Percentiles rank a stretch among this genome's conserved stretches.
Evolutionary conservation across 768 basidiomycete genomes (phyloP).

Genomic region (Austroboletus eburneus): DNA sequence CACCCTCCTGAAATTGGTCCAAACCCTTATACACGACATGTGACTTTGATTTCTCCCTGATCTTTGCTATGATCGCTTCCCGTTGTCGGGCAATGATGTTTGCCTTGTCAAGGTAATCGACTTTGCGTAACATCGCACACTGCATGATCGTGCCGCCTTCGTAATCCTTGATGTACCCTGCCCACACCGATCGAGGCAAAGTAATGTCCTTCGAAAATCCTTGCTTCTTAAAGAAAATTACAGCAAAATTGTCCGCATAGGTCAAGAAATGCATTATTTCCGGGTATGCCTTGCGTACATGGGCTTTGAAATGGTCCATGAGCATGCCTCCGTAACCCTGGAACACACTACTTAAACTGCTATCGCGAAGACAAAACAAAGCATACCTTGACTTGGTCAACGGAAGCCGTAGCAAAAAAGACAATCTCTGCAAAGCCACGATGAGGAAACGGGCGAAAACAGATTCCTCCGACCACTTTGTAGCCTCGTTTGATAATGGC

Average conservation of each 20-base stretch:
- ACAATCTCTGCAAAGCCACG: slow-evolving; percentile 97
- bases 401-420: slow-evolving; percentile 95
- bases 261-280: slow-evolving; percentile 93
- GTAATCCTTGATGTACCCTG: slow-evolving; percentile 99
- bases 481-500: slow-evolving; percentile 94
- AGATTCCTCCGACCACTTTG: slow-evolving; percentile 97
- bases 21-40: slow-evolving; percentile 82
- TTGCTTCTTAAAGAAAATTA: slow-evolving; percentile 99
- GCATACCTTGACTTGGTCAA: slow-evolving; percentile 93
- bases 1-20: slow-evolving; percentile 64
- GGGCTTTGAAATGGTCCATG: slow-evolving; percentile 97
- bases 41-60: slow-evolving; percentile 80
- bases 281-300: slow-evolving; percentile 79
- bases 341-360: background rate
- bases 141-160: slow-evolving; percentile 99
- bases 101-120: slow-evolving; percentile 82
- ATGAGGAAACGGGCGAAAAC: slow-evolving; percentile 93
- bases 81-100: slow-evolving; percentile 76
- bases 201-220: slow-evolving; percentile 98
- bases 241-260: slow-evolving; percentile 98
- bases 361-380: background rate
- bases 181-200: slow-evolving; percentile 88
- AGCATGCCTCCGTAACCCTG: slow-evolving; percentile 97
- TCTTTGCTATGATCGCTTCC: slow-evolving; percentile 85
- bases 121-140: slow-evolving; percentile 90